Evolutionary conservation across 495 filamentous ascomycete genomes (phyloP).

Genomic region (Aspergillus conjunctus): DNA sequence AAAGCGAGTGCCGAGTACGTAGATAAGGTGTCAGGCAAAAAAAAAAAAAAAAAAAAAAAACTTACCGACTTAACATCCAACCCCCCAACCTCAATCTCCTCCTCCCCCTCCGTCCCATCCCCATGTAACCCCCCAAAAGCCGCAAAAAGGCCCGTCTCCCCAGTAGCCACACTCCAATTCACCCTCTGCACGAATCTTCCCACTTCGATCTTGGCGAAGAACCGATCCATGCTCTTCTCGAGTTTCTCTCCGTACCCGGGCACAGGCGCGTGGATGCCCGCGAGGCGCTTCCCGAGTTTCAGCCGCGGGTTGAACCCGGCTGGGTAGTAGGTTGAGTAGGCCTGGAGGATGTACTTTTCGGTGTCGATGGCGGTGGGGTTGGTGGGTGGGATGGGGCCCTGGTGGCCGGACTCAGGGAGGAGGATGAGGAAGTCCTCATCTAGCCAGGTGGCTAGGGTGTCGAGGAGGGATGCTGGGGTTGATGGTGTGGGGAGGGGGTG

Average conservation of each 20-base stretch:
- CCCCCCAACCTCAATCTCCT: conserved; percentile 32
- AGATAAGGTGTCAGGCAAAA: conserved; percentile 1
- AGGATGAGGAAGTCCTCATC: conserved; percentile 81
- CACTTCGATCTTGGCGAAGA: conserved; percentile 57
- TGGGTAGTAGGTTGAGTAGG: conserved; percentile 72
- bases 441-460: conserved; percentile 58
- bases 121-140: conserved; percentile 45
- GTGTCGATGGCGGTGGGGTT: conserved; percentile 4
- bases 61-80: conserved; percentile 54
- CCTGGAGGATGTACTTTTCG: conserved; percentile 61
- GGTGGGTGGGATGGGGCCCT: background rate
- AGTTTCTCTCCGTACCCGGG: conserved; percentile 71
- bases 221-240: conserved; percentile 74
- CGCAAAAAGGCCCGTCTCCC: conserved; percentile 53
- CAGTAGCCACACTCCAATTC: conserved; percentile 67
- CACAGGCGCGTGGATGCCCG: conserved; percentile 69
- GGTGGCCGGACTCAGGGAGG: conserved; percentile 45
- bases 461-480: conserved; percentile 31
- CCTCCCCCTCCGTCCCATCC: background rate
- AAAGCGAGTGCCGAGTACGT: too few relatives aligned
- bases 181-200: conserved; percentile 43
- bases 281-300: conserved; percentile 65
- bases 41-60: conserved; percentile 16
- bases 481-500: background rate
- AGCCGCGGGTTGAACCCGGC: conserved; percentile 66